Evolutionary conservation across 495 filamentous ascomycete species (phyloP).

Genomic region (Hypomontagnella monticulosa): DNA sequence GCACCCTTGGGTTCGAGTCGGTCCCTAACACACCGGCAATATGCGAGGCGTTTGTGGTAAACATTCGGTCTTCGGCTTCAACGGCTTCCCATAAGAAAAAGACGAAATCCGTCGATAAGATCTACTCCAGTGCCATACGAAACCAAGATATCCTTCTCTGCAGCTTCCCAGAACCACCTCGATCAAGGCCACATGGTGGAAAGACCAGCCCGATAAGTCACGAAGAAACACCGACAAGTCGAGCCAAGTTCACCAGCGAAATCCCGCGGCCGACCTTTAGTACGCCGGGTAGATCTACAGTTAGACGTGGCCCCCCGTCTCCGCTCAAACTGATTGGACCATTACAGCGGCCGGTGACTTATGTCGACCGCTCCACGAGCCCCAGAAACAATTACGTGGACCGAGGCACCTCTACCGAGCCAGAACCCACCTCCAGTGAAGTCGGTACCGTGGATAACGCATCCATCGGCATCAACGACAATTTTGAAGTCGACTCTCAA

Average conservation of each 20-base stretch:
- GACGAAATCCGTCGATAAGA: constrained; percentile 38
- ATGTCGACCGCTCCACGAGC: constrained; percentile 27
- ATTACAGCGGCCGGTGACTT: constrained; percentile 19
- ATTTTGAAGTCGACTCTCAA: constrained; percentile 11
- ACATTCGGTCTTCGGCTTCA: constrained; percentile 29
- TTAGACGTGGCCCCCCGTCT: constrained; percentile 29
- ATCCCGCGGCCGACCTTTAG: constrained; percentile 34
- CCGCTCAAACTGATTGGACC: constrained; percentile 27
- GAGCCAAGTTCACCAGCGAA: constrained; percentile 30
- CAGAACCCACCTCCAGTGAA: not conserved
- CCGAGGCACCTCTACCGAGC: constrained; percentile 21
- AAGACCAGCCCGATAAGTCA: not conserved
- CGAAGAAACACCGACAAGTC: constrained; percentile 6
- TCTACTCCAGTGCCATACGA: constrained; percentile 37
- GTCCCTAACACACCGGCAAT: constrained; percentile 35
- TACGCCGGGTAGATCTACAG: constrained; percentile 28
- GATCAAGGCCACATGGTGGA: constrained; percentile 12
- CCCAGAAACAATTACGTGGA: constrained; percentile 26
- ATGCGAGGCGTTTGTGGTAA: constrained; percentile 38
- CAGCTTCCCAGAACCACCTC: constrained; percentile 29
- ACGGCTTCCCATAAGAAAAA: constrained; percentile 24
- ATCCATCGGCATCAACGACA: constrained; percentile 14
- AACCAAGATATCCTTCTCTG: constrained; percentile 42
- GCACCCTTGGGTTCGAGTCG: constrained; percentile 27
- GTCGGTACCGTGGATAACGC: not conserved